Base-by-base conservation (phyloP, 176 grass and related monocot species). In the sorghum (Sorghum bicolor) region DNA sequence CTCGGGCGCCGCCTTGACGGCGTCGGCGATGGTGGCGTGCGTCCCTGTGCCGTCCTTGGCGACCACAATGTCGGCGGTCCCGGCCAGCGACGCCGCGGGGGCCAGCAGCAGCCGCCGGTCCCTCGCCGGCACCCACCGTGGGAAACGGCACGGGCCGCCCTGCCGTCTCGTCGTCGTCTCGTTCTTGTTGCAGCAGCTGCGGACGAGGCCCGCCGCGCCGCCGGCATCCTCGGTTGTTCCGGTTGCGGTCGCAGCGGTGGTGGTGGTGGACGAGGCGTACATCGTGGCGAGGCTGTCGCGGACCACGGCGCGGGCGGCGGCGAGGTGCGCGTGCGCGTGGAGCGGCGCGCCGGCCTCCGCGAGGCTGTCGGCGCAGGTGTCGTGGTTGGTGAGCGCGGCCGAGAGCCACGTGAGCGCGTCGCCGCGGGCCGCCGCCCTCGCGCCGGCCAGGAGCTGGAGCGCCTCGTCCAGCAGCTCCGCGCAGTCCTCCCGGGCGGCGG, bases 381-480 rank as follows among this genome's bases (percentile, higher is more conserved):
- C 89, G 57, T 94, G 92, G 80, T 89, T 92, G 43, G 92, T 94
- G 81, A 94, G 81, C 19, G 87, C 89, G 8, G 78, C 89, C 41
- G 84, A 89, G 50, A 94, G 87, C 92, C 89, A 94, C 14, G 89
- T 88, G 41, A 82, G 28, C 28, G 83, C 92, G 79, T 94, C 92
- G 44, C 79, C 77, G 41, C 19, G 38, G 6, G 40, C n/a, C 8
- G 45, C 16, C 29, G 47, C 19, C 3, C 34, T 22, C 74, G 87
- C 81, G 84, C 79, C 70, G 76, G 74, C 86, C 4, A 94, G 74
- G 40, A 80, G 79, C 32, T 80, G 78, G 12, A 83, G 74, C 2
- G 87, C 89, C 43, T 90, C 81, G 22, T 79, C 89, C 26, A 92
- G 85, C 22, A 92, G 87, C 87, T 92, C 90, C 87, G 62, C 82